phyloP scores from a whole-genome alignment of 1,284 basidiomycete genomes.

The Earliella scabrosa region DNA sequence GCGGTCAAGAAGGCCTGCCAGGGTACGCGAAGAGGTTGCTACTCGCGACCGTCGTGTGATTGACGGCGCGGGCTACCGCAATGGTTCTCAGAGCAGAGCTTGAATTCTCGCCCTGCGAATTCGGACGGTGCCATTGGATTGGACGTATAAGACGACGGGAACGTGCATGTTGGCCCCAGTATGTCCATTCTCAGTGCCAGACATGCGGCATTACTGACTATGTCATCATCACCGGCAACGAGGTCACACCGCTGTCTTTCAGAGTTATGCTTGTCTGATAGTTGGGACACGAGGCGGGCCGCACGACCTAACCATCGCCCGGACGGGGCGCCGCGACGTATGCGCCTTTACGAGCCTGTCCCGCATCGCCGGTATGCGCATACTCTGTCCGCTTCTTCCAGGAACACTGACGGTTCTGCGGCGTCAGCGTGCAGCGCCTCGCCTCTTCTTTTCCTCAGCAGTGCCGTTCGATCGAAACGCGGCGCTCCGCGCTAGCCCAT shows the following conservation, averaged over 20 bases:
- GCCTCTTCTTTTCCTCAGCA: not conserved
- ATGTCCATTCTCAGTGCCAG: not conserved
- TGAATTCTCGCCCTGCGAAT: too few relatives aligned
- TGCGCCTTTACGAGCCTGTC: slow-evolving; percentile 2
- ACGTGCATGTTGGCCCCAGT: too few relatives aligned
- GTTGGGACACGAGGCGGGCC: not conserved
- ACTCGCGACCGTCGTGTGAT: too few relatives aligned
- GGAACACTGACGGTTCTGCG: not conserved
- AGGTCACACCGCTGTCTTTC: not conserved
- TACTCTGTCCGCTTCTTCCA: not conserved
- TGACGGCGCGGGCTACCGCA: too few relatives aligned
- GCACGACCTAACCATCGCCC: not conserved
- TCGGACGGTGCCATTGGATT: too few relatives aligned
- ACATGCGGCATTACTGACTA: not conserved
- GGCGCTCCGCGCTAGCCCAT: not conserved
- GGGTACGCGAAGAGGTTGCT: too few relatives aligned
- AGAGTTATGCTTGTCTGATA: not conserved
- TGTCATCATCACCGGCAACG: not conserved
- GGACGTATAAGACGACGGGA: too few relatives aligned
- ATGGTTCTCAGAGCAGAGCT: too few relatives aligned
- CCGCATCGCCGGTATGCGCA: not conserved
- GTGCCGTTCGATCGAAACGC: not conserved
- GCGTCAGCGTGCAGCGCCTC: not conserved
- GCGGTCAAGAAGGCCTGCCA: too few relatives aligned
- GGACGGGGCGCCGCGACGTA: slow-evolving; percentile 15